These are phyloP conservation scores for Lanmaoa rubissima DNA, from an alignment of 768 basidiomycete species.

Conservation along the genomic window DNA sequence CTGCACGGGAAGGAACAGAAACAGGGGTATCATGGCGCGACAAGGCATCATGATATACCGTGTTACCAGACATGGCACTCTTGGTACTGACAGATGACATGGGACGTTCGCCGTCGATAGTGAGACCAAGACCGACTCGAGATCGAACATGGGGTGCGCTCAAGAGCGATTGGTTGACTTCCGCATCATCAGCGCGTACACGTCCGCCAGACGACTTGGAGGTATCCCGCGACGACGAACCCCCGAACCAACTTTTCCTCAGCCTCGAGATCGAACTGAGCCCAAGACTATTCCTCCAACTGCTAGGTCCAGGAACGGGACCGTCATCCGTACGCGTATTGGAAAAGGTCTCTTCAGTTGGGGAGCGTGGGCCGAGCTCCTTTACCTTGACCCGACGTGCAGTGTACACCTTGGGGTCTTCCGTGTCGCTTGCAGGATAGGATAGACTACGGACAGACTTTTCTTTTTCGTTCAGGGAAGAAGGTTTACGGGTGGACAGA, in stretches of 20 bases:
- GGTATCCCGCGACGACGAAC: conserved; percentile 30
- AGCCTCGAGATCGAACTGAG: conserved; percentile 49
- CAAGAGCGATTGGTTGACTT: conserved; percentile 39
- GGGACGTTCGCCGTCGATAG: conserved; percentile 47
- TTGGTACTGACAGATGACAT: conserved; percentile 54
- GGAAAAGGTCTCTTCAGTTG: conserved; percentile 14
- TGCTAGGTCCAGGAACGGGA: conserved; percentile 28
- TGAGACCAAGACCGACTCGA: conserved; percentile 37
- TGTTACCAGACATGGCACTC: conserved; percentile 34
- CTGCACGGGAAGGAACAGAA: conserved; percentile 41
- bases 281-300: conserved; percentile 40
- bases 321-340: conserved; percentile 12
- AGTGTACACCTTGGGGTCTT: too few species aligned
- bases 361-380: conserved; percentile 10
- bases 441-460: too few species aligned
- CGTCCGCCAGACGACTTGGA: conserved; percentile 30
- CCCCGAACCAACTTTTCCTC: conserved; percentile 57
- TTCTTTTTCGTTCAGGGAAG: too few species aligned
- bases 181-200: conserved; percentile 42
- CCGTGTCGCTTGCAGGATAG: too few species aligned
- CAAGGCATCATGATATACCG: too few species aligned
- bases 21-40: conserved; percentile 47
- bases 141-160: conserved; percentile 21
- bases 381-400: too few species aligned
- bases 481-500: too few species aligned